phyloP scores from a whole-genome alignment of 805 yeast genomes.

The Isabelozyma pseudorhagii region DNA sequence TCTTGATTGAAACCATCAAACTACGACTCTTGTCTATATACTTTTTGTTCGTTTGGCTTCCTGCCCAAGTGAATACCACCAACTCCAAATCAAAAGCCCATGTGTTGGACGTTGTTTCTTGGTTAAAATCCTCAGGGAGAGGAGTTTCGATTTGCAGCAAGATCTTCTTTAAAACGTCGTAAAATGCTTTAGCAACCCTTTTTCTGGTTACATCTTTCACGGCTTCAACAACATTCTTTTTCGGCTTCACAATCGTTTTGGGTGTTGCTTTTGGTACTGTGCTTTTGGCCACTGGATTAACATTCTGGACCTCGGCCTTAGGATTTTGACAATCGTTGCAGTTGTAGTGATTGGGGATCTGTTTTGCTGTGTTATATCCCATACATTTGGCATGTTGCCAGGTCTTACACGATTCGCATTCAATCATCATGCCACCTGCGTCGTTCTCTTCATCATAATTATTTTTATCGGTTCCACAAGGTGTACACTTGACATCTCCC shows the following conservation, averaged over 20 bases:
- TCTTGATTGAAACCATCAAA: constrained; percentile 61
- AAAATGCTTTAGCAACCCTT: constrained; percentile 52
- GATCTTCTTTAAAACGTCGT: constrained; percentile 38
- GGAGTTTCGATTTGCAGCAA: constrained; percentile 22
- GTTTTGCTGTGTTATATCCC: constrained; percentile 40
- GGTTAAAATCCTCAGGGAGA: constrained; percentile 13
- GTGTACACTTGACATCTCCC: constrained; percentile 54
- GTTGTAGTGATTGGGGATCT: constrained; percentile 45
- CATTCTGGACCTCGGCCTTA: constrained; percentile 12
- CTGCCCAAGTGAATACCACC: constrained; percentile 39
- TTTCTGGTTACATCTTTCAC: constrained; percentile 37
- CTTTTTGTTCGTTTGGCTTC: constrained; percentile 26
- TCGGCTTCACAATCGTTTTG: constrained; percentile 3
- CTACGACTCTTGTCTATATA: constrained; percentile 72
- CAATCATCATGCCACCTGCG: constrained; percentile 54
- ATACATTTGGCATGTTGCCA: constrained; percentile 74
- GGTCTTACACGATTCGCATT: constrained; percentile 62
- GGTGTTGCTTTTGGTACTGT: neutral
- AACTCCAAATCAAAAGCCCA: constrained; percentile 55
- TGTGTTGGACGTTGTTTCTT: constrained; percentile 32
- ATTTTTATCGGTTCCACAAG: constrained; percentile 57
- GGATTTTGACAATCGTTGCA: constrained; percentile 55
- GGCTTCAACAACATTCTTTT: constrained; percentile 6
- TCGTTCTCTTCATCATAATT: constrained; percentile 60
- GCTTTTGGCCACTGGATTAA: constrained; percentile 11